Evolutionary conservation across 257 asterid genomes (phyloP).

Genomic region (Solanum tacnaense): DNA sequence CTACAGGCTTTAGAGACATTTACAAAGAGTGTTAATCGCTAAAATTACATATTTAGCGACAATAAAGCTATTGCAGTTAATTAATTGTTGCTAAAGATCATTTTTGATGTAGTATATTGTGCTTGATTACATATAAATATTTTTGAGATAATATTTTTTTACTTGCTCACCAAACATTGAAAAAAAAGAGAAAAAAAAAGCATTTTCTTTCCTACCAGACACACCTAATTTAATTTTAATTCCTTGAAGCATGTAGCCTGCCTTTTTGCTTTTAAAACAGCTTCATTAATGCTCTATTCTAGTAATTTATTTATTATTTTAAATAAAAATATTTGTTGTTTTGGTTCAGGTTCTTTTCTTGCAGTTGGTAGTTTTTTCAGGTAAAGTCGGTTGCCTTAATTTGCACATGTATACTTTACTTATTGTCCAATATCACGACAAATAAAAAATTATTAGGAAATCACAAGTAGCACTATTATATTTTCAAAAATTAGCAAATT

Average conservation of each 20-base stretch:
- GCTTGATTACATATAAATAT: background rate
- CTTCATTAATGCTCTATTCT: background rate
- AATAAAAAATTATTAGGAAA: background rate
- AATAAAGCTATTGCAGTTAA: no score
- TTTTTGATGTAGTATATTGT: background rate
- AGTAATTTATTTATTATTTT: constrained; percentile 4
- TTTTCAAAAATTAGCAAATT: background rate
- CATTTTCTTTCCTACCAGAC: background rate
- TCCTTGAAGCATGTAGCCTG: constrained; percentile 21
- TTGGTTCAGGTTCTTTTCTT: constrained; percentile 10
- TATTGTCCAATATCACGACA: background rate
- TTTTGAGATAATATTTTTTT: background rate
- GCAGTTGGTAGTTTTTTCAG: constrained; percentile 65
- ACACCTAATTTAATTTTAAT: background rate
- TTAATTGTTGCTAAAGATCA: no score
- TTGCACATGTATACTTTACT: constrained; percentile 7
- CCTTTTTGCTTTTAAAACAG: constrained; percentile 7
- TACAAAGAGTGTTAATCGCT: no score
- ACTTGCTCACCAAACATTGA: background rate
- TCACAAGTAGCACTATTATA: background rate
- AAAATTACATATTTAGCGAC: no score
- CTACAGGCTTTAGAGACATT: background rate
- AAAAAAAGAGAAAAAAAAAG: background rate
- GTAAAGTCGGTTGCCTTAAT: constrained; percentile 36
- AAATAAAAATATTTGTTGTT: background rate